These are phyloP conservation scores for Penstemon barbatus DNA, from an alignment of 257 asterid species.

Conservation along the genomic window DNA sequence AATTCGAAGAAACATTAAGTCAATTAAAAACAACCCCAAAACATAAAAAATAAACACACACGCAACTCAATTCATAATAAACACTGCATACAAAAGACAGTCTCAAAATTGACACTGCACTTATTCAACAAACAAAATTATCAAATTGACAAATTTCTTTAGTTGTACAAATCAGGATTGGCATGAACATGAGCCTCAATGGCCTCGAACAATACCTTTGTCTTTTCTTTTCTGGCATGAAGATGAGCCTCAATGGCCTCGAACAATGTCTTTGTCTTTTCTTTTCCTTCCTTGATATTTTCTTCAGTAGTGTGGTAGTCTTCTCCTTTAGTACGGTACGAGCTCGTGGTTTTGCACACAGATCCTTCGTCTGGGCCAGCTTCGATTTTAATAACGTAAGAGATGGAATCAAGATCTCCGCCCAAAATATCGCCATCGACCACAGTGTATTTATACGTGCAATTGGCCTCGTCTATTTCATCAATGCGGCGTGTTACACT, in stretches of 20 bases:
- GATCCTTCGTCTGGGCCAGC: constrained; percentile 49
- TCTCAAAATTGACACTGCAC: too few relatives aligned
- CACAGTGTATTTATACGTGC: constrained; percentile 34
- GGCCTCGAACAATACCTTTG: too few relatives aligned
- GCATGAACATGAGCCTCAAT: constrained; percentile 3
- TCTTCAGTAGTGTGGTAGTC: constrained; percentile 40
- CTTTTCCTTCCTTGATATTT: constrained; percentile 45
- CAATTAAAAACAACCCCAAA: too few relatives aligned
- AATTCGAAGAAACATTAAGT: too few relatives aligned
- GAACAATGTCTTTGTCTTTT: constrained; percentile 36
- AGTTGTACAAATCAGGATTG: constrained; percentile 23
- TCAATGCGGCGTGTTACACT: constrained; percentile 47
- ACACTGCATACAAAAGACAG: too few relatives aligned
- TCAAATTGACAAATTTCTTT: neutral
- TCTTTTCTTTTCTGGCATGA: neutral
- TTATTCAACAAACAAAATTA: neutral
- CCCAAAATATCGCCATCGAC: constrained; percentile 50
- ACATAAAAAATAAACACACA: too few relatives aligned
- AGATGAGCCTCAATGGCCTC: constrained; percentile 43
- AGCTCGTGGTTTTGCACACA: constrained; percentile 39
- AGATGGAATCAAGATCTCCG: constrained; percentile 41
- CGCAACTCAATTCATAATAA: too few relatives aligned
- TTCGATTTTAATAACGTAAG: constrained; percentile 41
- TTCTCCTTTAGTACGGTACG: constrained; percentile 40
- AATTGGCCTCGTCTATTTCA: constrained; percentile 42